A percentile compares a stretch with the other conserved stretches of the same genome.
Evolutionary conservation across 2,329 filamentous ascomycete genomes (phyloP).

Genomic region (Gaeumannomyces sp.): DNA sequence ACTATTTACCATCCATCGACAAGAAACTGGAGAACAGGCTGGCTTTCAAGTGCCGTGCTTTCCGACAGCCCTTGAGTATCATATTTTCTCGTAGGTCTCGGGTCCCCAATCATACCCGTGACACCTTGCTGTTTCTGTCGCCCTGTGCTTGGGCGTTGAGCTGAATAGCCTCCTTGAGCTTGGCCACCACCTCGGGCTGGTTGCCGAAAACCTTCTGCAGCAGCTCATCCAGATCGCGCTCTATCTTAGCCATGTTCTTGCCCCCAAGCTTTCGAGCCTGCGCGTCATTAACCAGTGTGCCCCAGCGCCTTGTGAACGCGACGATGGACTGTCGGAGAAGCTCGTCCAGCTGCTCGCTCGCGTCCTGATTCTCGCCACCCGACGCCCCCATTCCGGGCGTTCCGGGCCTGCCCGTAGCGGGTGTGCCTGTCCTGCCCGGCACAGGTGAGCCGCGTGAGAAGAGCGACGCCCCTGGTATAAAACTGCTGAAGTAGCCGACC

Average conservation of each 20-base stretch:
- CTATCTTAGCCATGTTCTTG: slow-evolving; percentile 45
- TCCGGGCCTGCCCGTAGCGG: slow-evolving; percentile 12
- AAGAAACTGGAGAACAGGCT: not conserved
- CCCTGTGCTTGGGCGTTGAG: slow-evolving; percentile 49
- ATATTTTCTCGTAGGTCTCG: no score
- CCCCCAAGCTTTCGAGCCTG: slow-evolving; percentile 38
- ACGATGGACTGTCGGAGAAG: slow-evolving; percentile 57
- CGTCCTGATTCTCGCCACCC: slow-evolving; percentile 42
- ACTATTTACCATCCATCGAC: not conserved
- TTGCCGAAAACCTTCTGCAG: slow-evolving; percentile 53
- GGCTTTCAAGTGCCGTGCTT: no score
- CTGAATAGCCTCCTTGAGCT: slow-evolving; percentile 56
- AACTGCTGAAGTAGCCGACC: slow-evolving; percentile 52
- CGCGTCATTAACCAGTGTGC: slow-evolving; percentile 43
- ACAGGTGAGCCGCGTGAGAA: slow-evolving; percentile 32
- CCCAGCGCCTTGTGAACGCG: slow-evolving; percentile 57
- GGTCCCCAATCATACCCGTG: slow-evolving; percentile 11
- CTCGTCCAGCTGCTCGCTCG: slow-evolving; percentile 59
- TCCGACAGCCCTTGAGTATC: no score
- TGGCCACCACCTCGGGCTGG: slow-evolving; percentile 52
- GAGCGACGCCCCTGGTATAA: slow-evolving; percentile 48
- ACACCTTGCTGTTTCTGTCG: slow-evolving; percentile 19
- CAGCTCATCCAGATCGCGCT: slow-evolving; percentile 49
- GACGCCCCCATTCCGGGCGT: slow-evolving; percentile 13
- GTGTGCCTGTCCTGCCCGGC: slow-evolving; percentile 9